Percentiles rank a stretch among this genome's conserved stretches.
phyloP scores from a whole-genome alignment of 176 grass and related monocot species.

The Poa pratensis region DNA sequence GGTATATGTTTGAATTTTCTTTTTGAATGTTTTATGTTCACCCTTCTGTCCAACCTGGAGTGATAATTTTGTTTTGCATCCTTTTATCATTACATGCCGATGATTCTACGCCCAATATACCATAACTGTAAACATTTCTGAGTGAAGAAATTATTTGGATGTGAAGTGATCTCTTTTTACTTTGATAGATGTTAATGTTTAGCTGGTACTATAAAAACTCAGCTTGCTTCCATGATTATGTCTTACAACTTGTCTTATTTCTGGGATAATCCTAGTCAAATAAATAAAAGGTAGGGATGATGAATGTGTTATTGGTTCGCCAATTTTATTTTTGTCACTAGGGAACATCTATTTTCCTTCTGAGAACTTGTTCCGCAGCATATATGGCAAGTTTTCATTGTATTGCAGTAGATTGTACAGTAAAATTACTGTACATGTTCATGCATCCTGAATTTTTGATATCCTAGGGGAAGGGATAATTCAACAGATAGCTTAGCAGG shows the following conservation, averaged over 20 bases:
- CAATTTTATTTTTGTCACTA: slow-evolving; percentile 23
- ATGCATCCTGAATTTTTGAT: slow-evolving; percentile 1
- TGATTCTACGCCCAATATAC: neutral
- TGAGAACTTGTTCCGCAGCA: slow-evolving; percentile 8
- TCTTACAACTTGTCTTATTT: slow-evolving; percentile 12
- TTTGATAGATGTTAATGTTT: neutral
- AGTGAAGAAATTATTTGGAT: slow-evolving; percentile 7
- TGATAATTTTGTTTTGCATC: slow-evolving; percentile 19
- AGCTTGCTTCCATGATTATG: slow-evolving; percentile 38
- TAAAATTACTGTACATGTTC: neutral
- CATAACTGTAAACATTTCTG: neutral
- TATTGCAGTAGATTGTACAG: neutral
- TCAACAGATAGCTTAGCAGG: neutral
- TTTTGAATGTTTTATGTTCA: neutral
- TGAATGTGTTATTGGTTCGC: neutral
- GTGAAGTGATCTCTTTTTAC: neutral
- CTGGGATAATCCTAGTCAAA: neutral
- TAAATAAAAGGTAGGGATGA: neutral
- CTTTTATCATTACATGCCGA: neutral
- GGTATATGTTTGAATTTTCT: neutral
- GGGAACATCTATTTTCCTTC: slow-evolving; percentile 12
- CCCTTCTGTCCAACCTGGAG: neutral
- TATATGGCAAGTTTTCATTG: neutral
- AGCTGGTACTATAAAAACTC: neutral
- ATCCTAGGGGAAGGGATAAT: neutral